A percentile compares a stretch with the other conserved stretches of the same genome.
phyloP scores from a whole-genome alignment of 768 basidiomycete genomes.

The Lentinula lateritia region DNA sequence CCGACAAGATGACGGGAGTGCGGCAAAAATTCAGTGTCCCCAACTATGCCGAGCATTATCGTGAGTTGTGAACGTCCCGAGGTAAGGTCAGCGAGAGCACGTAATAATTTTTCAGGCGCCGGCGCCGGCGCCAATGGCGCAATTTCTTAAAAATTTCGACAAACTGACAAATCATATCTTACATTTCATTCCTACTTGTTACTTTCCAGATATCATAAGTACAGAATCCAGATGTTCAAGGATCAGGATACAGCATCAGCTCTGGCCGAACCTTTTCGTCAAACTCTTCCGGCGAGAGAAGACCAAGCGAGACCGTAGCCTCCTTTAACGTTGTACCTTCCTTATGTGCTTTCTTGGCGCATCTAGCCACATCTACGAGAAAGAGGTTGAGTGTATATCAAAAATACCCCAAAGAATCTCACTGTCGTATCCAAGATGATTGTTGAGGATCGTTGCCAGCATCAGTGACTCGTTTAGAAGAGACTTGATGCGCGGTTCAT shows the following conservation, averaged over 20 bases:
- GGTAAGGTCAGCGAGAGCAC: not conserved
- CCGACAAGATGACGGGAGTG: slow-evolving; percentile 3
- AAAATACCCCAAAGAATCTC: slow-evolving; percentile 21
- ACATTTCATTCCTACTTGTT: not conserved
- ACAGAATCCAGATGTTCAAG: not conserved
- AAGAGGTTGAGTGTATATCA: not conserved
- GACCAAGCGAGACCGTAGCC: slow-evolving; percentile 84
- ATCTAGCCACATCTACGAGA: slow-evolving; percentile 85
- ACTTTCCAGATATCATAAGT: not conserved
- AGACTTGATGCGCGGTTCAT: slow-evolving; percentile 87
- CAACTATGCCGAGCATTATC: not conserved
- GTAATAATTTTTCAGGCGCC: not conserved
- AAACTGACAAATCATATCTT: too few relatives aligned
- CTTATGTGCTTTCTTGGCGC: slow-evolving; percentile 99
- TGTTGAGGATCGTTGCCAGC: slow-evolving; percentile 97
- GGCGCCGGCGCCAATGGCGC: not conserved
- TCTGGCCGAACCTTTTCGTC: slow-evolving; percentile 91
- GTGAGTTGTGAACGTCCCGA: not conserved
- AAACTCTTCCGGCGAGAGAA: slow-evolving; percentile 86
- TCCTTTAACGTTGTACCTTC: slow-evolving; percentile 96
- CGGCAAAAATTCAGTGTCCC: not conserved
- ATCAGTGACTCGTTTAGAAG: slow-evolving; percentile 94
- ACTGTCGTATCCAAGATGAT: slow-evolving; percentile 96
- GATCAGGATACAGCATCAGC: slow-evolving; percentile 73
- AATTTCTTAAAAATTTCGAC: not conserved